A percentile compares a stretch with the other conserved stretches of the same genome.
Conservation (phyloP, 768 basidiomycete genomes). For the Cystobasidium onofrii region DNA sequence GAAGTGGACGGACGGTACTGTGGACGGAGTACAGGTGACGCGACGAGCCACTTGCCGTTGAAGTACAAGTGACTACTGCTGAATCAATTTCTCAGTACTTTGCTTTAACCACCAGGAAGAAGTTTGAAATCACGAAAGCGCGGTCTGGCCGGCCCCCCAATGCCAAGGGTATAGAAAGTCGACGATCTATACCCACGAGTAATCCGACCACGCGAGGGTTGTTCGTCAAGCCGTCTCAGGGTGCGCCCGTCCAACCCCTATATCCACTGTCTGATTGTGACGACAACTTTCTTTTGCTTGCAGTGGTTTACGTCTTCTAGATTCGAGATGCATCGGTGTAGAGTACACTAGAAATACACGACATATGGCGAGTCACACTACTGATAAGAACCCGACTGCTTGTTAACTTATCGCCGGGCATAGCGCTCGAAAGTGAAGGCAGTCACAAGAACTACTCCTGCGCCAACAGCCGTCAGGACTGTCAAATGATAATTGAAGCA, state of each 20-base stretch:
- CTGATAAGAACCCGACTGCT: not conserved
- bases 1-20: constrained; percentile 14
- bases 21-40: constrained; percentile 9
- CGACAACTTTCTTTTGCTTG: not conserved
- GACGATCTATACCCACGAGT: not conserved
- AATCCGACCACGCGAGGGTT: not conserved
- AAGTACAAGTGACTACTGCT: not conserved
- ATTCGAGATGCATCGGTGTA: not conserved
- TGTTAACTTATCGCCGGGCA: not conserved
- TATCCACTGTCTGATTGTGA: not conserved
- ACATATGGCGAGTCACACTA: not conserved
- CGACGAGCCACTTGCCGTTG: not conserved
- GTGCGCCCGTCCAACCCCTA: not conserved
- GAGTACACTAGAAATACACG: no score
- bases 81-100: not conserved
- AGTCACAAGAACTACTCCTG: constrained; percentile 29
- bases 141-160: not conserved
- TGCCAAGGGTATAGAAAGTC: not conserved
- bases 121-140: not conserved
- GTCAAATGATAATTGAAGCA: constrained; percentile 63
- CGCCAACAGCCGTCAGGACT: constrained; percentile 31
- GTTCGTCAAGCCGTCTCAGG: not conserved
- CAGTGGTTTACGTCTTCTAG: not conserved
- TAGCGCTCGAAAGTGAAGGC: constrained; percentile 34
- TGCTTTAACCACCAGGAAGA: not conserved